Evolutionary conservation across 768 basidiomycete genomes (phyloP).

Genomic region (Lactarius pseudohatsudake): DNA sequence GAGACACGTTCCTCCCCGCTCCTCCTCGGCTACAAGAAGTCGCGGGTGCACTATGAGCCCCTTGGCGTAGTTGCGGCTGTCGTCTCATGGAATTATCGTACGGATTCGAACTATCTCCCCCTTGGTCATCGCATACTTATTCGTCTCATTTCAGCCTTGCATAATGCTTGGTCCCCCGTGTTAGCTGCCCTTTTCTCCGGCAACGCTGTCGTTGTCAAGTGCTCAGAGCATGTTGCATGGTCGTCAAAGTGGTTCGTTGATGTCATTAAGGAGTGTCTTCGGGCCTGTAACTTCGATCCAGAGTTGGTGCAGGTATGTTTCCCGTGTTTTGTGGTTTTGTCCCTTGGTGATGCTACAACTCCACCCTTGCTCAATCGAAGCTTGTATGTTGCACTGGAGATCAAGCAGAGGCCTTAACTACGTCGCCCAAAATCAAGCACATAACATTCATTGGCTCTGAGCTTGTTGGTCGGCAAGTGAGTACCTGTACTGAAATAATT

Average conservation of each 20-base stretch:
- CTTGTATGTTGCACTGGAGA: conserved; percentile 88
- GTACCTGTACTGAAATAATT: conserved; percentile 24
- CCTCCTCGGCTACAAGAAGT: conserved; percentile 73
- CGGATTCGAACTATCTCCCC: conserved; percentile 29
- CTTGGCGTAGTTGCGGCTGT: conserved; percentile 90
- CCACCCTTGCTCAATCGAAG: conserved; percentile 35
- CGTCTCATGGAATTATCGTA: conserved; percentile 96
- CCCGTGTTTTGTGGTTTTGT: background rate
- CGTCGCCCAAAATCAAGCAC: conserved; percentile 78
- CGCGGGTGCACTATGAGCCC: conserved; percentile 83
- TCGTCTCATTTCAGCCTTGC: conserved; percentile 60
- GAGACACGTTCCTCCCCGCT: conserved; percentile 67
- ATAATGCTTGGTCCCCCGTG: conserved; percentile 94
- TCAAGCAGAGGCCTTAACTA: conserved; percentile 78
- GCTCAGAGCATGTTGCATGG: conserved; percentile 92
- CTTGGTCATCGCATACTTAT: conserved; percentile 11
- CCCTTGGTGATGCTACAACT: background rate
- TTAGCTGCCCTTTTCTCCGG: conserved; percentile 89
- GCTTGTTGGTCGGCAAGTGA: conserved; percentile 68
- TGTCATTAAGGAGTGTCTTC: conserved; percentile 74
- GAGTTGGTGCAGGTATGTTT: conserved; percentile 77
- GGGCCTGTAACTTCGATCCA: conserved; percentile 75
- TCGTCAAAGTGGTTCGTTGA: conserved; percentile 81
- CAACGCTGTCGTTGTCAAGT: conserved; percentile 88
- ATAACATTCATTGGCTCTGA: conserved; percentile 94